Evolutionary conservation across 371 early-diverging fungal genomes (phyloP), one percentile per base, ranked within the genome.

Genomic region (Mortierella sp.): DNA sequence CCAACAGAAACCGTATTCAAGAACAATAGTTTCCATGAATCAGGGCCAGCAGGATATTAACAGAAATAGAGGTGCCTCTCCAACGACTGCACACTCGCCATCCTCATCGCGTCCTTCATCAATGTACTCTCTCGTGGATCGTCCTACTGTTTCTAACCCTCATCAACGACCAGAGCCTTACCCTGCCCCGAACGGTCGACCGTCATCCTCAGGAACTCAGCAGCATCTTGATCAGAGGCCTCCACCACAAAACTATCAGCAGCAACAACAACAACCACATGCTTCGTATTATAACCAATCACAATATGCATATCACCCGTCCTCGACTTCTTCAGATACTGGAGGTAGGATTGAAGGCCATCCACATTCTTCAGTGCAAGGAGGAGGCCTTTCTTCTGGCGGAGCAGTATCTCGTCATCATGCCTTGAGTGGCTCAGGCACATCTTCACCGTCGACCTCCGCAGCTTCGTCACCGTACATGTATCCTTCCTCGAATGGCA

Each of bases 221-320:
- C 14, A 34, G 4, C 37, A 34, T 34, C 31, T 41, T 41, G 30
- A 26, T 4, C 27, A 19, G 30, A 27, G 23, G 41, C 8, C 19
- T 1, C 30, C 48, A 19, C 50, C 37, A 14, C 43, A 56, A 14
- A 21, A 23, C 23, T 69, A 73, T 46, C 44, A 67, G n/a, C 52
- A 44, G 26, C 65, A 64, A 30, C 64, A 47, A 41, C 46, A 67
- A 19, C 52, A 44, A n/a, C 65, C 56, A 30, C 64, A 47, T 47
- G 32, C 37, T 34, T 34, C 37, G 14, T 34, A 34, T 34, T 14
- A 34, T 14, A 14, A 34, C 14, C 37, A 56, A 5, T 31, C 42
- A 9, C 53, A 61, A 1, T 37, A 50, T 4, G 4, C 21, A 19
- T 34, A 34, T 34, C 28, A 17, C 2, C 21, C 57, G 4, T 30